These are phyloP conservation scores for Magnolia officinalis DNA, from an alignment of 164 flowering plant species.

Conservation along the genomic window DNA sequence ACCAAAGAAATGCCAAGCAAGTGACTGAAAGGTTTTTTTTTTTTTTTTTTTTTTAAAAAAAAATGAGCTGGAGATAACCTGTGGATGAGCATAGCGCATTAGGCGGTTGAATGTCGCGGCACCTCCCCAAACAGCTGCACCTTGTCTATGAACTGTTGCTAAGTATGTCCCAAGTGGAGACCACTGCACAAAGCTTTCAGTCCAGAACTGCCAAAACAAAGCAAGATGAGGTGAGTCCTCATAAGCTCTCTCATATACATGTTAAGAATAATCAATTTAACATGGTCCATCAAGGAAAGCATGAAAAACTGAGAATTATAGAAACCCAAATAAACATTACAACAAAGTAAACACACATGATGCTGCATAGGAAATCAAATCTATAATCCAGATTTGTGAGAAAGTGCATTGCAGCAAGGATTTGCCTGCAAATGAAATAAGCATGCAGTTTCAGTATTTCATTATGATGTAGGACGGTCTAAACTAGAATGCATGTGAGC, in stretches of 20 bases:
- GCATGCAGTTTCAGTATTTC: too few species aligned
- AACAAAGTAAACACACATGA: neutral
- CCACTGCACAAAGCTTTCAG: constrained; percentile 98
- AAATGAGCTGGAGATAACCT: constrained; percentile 42
- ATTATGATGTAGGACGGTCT: too few species aligned
- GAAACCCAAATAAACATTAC: neutral
- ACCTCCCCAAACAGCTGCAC: constrained; percentile 98
- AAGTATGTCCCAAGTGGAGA: constrained; percentile 92
- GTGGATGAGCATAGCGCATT: constrained; percentile 87
- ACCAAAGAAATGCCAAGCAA: neutral
- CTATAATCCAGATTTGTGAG: neutral
- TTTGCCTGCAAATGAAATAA: too few species aligned
- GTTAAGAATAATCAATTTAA: neutral
- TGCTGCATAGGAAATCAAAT: neutral
- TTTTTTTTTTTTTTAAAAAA: too few species aligned
- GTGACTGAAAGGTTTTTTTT: constrained; percentile 1
- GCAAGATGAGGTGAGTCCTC: neutral
- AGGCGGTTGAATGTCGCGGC: constrained; percentile 72
- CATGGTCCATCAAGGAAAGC: neutral
- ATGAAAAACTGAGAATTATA: neutral
- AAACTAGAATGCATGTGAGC: too few species aligned
- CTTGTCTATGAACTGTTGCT: constrained; percentile 92
- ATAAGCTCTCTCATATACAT: neutral
- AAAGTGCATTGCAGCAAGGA: too few species aligned
- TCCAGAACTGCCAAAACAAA: constrained; percentile 67